A percentile compares a stretch with the other conserved stretches of the same genome.
These are phyloP conservation scores for Acanthamoeba lenticulata DNA, from an alignment of 208 protist genomes.

Conservation along the genomic window DNA sequence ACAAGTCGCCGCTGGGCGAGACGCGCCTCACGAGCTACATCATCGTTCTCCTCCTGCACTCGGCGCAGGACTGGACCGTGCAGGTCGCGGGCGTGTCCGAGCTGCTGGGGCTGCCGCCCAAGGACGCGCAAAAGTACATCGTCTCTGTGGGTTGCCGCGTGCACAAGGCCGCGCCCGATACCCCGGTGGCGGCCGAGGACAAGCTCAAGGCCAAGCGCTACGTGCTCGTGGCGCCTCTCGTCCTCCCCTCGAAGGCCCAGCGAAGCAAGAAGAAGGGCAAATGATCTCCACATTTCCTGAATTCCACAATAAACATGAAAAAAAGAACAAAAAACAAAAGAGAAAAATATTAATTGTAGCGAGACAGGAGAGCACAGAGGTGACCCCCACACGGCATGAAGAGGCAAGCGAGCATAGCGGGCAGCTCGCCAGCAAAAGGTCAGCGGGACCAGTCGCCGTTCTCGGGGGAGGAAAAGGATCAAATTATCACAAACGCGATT, in stretches of 20 bases:
- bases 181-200: too few relatives aligned
- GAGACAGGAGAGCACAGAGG: background rate
- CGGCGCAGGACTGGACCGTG: background rate
- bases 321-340: too few relatives aligned
- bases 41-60: conserved; percentile 1
- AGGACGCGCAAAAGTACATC: background rate
- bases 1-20: background rate
- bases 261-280: too few relatives aligned
- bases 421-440: background rate
- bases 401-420: background rate
- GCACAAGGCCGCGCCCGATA: too few relatives aligned
- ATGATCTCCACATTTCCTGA: too few relatives aligned
- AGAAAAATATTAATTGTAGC: too few relatives aligned
- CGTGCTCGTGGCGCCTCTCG: too few relatives aligned
- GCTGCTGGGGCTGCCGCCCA: background rate
- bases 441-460: background rate
- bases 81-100: background rate
- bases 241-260: too few relatives aligned
- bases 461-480: background rate
- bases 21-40: conserved; percentile 24
- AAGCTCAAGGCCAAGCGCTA: too few relatives aligned
- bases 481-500: background rate
- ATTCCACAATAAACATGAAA: too few relatives aligned
- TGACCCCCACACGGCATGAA: background rate
- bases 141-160: background rate